A percentile compares a stretch with the other conserved stretches of the same genome.
Conservation (phyloP, 2,329 filamentous ascomycete genomes). For the Volutella citrinella region DNA sequence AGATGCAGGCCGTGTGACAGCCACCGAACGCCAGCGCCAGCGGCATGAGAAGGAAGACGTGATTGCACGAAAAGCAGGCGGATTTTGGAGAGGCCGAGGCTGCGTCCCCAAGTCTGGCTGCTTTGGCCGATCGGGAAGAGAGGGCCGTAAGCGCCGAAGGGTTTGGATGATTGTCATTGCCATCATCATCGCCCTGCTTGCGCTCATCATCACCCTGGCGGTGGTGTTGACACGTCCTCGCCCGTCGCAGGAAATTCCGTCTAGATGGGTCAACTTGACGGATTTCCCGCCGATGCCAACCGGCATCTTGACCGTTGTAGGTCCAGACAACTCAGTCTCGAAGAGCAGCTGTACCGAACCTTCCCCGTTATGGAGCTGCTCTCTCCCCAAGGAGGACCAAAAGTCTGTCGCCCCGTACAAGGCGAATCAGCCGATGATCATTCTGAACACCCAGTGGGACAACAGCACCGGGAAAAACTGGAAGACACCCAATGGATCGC, state of each 20-base stretch:
- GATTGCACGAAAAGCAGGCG: conserved; percentile 53
- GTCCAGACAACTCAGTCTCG: conserved; percentile 63
- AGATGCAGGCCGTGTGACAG: conserved; percentile 39
- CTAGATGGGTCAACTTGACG: conserved; percentile 78
- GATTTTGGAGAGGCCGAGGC: conserved; percentile 63
- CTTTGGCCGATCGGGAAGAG: conserved; percentile 60
- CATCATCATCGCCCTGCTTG: conserved; percentile 51
- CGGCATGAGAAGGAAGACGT: conserved; percentile 66
- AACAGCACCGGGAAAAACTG: conserved; percentile 51
- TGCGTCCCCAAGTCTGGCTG: conserved; percentile 63
- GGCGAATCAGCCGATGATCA: conserved; percentile 71
- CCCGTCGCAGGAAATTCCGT: conserved; percentile 28
- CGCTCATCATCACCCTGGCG: conserved; percentile 56
- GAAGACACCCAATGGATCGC: conserved; percentile 42
- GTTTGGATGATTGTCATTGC: conserved; percentile 54
- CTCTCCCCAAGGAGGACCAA: conserved; percentile 76
- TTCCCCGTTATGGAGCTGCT: conserved; percentile 80
- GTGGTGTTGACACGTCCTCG: conserved; percentile 46
- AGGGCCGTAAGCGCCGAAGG: conserved; percentile 61
- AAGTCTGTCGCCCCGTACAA: conserved; percentile 59
- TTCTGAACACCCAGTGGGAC: conserved; percentile 75
- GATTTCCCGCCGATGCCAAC: conserved; percentile 84
- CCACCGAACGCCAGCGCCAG: conserved; percentile 49
- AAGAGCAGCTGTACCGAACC: conserved; percentile 69
- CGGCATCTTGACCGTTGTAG: conserved; percentile 75